Evolutionary conservation across 352 stramenopile species (phyloP).

Genomic region (Globisporangium iwayamae): DNA sequence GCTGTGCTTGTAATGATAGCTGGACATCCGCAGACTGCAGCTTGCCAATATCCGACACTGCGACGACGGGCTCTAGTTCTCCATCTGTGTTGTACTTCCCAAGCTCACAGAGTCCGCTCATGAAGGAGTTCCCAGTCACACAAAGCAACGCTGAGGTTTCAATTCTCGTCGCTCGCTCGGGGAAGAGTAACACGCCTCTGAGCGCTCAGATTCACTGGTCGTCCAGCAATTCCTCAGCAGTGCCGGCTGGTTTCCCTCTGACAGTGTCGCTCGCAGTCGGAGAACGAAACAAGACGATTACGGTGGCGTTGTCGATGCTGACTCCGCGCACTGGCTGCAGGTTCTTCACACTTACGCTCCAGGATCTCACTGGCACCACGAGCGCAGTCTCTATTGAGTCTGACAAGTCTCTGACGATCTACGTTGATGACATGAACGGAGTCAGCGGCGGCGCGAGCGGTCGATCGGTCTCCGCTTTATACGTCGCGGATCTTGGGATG

Average conservation of each 20-base stretch:
- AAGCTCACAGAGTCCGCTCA: slow-evolving; percentile 16
- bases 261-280: slow-evolving; percentile 23
- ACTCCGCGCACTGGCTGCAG: slow-evolving; percentile 31
- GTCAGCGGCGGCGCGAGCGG: slow-evolving; percentile 12
- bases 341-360: slow-evolving; percentile 31
- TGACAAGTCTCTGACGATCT: slow-evolving; percentile 37
- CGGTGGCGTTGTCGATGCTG: slow-evolving; percentile 24
- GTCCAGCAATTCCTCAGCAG: slow-evolving; percentile 29
- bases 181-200: slow-evolving; percentile 17
- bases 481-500: slow-evolving; percentile 19
- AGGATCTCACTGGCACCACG: slow-evolving; percentile 14
- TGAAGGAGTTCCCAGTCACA: slow-evolving; percentile 20
- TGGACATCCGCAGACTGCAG: slow-evolving; percentile 53
- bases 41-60: slow-evolving; percentile 1
- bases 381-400: slow-evolving; percentile 26
- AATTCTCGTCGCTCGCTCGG: slow-evolving; percentile 34
- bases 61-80: slow-evolving; percentile 1
- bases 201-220: slow-evolving; percentile 23
- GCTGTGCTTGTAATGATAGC: slow-evolving; percentile 38
- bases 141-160: slow-evolving; percentile 15
- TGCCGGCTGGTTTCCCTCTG: slow-evolving; percentile 13
- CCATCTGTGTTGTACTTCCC: slow-evolving; percentile 48
- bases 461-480: slow-evolving; percentile 17
- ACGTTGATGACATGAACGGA: slow-evolving; percentile 52
- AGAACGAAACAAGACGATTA: slow-evolving; percentile 22